Conservation (phyloP, 495 filamentous ascomycete genomes). For the Hypoxylon rickii region DNA sequence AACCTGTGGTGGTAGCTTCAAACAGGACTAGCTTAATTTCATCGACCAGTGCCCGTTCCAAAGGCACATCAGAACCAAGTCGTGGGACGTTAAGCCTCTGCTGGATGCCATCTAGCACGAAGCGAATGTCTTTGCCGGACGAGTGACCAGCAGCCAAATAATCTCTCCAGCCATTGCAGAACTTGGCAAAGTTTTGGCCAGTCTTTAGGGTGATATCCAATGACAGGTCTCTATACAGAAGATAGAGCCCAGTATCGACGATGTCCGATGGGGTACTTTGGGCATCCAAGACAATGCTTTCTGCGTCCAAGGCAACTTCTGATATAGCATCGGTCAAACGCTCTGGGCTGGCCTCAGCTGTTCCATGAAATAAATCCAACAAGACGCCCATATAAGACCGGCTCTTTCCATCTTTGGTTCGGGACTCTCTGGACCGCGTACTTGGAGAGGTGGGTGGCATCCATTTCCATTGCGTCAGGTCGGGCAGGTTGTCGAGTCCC, state of each 20-base stretch:
- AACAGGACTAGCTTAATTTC: slow-evolving; percentile 22
- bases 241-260: slow-evolving; percentile 14
- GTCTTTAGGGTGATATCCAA: background rate
- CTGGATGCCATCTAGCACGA: slow-evolving; percentile 27
- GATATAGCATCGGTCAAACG: background rate
- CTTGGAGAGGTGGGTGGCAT: slow-evolving; percentile 43
- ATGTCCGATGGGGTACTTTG: slow-evolving; percentile 12
- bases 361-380: background rate
- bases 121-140: slow-evolving; percentile 13
- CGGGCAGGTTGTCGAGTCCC: slow-evolving; percentile 44
- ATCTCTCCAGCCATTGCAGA: slow-evolving; percentile 30
- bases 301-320: slow-evolving; percentile 8
- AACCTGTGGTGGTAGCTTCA: slow-evolving; percentile 25
- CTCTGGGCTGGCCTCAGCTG: background rate
- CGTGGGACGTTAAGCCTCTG: slow-evolving; percentile 3
- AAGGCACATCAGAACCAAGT: background rate
- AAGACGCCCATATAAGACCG: background rate
- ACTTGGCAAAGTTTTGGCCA: slow-evolving; percentile 14
- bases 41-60: background rate
- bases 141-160: slow-evolving; percentile 10
- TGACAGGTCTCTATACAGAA: slow-evolving; percentile 13
- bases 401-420: background rate
- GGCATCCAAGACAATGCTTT: slow-evolving; percentile 10
- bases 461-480: slow-evolving; percentile 56
- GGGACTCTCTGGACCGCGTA: background rate